Evolutionary conservation across 176 grass and related monocot species (phyloP).

Genomic region (Lolium multiflorum): DNA sequence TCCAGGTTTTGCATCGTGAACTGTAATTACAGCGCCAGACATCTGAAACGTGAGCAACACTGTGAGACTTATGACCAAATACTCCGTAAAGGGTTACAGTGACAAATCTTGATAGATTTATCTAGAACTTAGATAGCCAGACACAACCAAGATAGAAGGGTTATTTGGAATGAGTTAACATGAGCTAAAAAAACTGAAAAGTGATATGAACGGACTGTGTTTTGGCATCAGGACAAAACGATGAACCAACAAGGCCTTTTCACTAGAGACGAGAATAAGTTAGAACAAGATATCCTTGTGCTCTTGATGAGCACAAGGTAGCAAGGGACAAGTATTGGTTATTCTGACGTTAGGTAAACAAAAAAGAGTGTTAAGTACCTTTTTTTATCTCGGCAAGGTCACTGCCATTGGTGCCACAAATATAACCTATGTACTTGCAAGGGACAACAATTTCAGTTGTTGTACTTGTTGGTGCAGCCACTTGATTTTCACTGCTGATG

Average conservation of each 20-base stretch:
- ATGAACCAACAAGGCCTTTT: conserved; percentile 3
- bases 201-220: too few relatives aligned
- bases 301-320: conserved; percentile 28
- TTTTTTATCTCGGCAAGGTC: conserved; percentile 65
- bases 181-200: too few relatives aligned
- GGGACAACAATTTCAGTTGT: conserved; percentile 70
- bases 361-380: conserved; percentile 46
- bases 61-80: conserved; percentile 17
- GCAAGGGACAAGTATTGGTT: conserved; percentile 11
- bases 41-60: conserved; percentile 51
- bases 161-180: not conserved
- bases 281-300: conserved; percentile 26
- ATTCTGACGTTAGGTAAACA: conserved; percentile 35
- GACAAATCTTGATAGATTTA: conserved; percentile 13
- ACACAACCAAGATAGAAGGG: not conserved
- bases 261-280: not conserved
- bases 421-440: conserved; percentile 56
- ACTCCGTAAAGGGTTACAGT: not conserved
- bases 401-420: conserved; percentile 59
- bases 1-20: conserved; percentile 57
- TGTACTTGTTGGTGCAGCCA: conserved; percentile 42
- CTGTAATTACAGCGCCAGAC: conserved; percentile 59
- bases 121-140: not conserved
- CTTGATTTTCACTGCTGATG: conserved; percentile 56
- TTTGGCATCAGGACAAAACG: conserved; percentile 8